These are phyloP conservation scores for Triticum monococcum DNA, from an alignment of 176 grass and related monocot species.

Conservation along the genomic window DNA sequence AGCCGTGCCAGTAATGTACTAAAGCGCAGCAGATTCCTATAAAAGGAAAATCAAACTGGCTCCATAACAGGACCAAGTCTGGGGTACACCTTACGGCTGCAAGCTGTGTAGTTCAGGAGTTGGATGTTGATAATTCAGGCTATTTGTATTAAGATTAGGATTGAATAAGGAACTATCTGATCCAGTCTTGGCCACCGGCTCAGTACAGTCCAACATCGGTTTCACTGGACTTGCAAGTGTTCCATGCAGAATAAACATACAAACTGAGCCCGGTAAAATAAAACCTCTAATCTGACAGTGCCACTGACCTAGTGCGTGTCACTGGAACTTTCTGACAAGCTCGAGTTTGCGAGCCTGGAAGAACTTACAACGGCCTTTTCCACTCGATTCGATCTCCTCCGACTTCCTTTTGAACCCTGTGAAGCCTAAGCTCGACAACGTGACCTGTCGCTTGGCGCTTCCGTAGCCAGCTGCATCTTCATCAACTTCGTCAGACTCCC, in stretches of 20 bases:
- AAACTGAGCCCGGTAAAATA: neutral
- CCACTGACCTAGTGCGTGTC: neutral
- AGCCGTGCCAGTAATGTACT: neutral
- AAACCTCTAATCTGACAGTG: neutral
- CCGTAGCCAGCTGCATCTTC: conserved; percentile 51
- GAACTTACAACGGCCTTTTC: conserved; percentile 93
- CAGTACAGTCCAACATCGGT: neutral
- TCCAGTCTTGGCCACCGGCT: neutral
- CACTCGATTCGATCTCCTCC: conserved; percentile 81
- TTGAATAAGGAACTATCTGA: neutral
- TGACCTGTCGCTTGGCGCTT: conserved; percentile 65
- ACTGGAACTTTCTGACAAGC: conserved; percentile 59
- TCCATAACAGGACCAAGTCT: neutral
- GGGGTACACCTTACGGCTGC: neutral
- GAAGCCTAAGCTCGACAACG: conserved; percentile 76
- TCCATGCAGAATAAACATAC: neutral
- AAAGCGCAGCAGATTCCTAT: neutral
- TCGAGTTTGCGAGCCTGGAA: conserved; percentile 82
- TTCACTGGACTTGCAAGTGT: neutral
- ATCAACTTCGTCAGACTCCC: conserved; percentile 83
- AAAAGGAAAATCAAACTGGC: neutral
- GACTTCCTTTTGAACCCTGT: conserved; percentile 74
- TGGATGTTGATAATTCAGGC: neutral
- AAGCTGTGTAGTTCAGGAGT: neutral
- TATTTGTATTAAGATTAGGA: neutral